These are phyloP conservation scores for Polytrichum commune DNA, from an alignment of 225 moss, liverwort and hornwort genomes.

Conservation along the genomic window DNA sequence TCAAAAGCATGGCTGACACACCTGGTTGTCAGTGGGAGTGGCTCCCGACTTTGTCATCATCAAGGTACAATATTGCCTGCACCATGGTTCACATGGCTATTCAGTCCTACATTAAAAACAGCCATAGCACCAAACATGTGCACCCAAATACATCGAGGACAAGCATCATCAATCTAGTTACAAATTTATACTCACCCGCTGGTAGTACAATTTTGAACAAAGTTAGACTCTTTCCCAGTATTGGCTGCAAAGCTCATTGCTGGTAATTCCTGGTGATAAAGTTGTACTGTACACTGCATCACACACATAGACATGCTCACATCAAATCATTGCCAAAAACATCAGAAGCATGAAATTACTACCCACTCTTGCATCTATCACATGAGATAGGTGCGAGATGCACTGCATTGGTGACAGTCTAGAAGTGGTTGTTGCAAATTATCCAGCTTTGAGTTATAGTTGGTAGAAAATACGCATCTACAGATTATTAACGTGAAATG, in stretches of 20 bases:
- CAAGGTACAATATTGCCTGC: constrained; percentile 84
- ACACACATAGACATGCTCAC: neutral
- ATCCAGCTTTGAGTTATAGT: neutral
- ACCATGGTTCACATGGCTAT: neutral
- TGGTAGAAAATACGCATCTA: neutral
- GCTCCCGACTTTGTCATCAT: constrained; percentile 36
- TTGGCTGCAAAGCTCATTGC: no score
- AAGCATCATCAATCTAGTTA: no score
- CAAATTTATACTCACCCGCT: constrained; percentile 46
- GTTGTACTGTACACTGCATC: constrained; percentile 55
- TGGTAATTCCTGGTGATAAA: no score
- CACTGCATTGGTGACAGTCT: neutral
- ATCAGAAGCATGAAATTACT: neutral
- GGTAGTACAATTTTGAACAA: constrained; percentile 70
- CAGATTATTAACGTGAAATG: neutral
- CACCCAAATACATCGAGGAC: no score
- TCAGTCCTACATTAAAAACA: no score
- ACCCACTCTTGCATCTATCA: neutral
- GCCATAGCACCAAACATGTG: no score
- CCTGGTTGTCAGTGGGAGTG: constrained; percentile 33
- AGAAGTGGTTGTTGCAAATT: neutral
- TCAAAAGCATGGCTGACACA: constrained; percentile 1
- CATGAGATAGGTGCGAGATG: neutral
- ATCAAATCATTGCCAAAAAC: neutral
- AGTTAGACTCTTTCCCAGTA: constrained; percentile 77